These are phyloP conservation scores for Emericellopsis cladophorae DNA, from an alignment of 2,329 filamentous ascomycete species.

Conservation along the genomic window DNA sequence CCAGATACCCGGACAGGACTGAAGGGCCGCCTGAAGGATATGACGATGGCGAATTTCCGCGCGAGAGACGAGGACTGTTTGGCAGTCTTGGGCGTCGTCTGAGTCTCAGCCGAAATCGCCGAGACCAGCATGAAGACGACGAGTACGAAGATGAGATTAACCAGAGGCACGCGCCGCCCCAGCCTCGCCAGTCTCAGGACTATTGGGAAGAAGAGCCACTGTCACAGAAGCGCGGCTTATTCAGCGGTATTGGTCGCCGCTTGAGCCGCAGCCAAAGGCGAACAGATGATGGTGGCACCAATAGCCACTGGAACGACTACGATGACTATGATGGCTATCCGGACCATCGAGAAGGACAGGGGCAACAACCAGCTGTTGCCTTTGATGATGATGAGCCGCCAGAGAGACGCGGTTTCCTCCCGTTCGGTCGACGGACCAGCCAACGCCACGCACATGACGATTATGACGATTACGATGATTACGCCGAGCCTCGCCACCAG, in stretches of 20 bases:
- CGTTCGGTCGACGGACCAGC: background rate
- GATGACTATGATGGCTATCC: constrained; percentile 21
- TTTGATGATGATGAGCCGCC: background rate
- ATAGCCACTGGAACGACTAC: constrained; percentile 38
- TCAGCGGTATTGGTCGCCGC: constrained; percentile 29
- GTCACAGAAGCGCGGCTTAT: constrained; percentile 22
- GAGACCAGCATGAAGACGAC: no score
- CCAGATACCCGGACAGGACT: constrained; percentile 12
- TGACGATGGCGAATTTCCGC: no score
- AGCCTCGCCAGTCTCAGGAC: background rate
- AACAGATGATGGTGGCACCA: constrained; percentile 39
- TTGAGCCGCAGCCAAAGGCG: constrained; percentile 18
- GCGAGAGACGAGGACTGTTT: no score
- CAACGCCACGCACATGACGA: background rate
- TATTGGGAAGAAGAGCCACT: background rate
- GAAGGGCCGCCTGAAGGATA: no score
- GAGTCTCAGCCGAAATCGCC: no score
- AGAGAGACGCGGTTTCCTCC: background rate
- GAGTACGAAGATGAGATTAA: no score
- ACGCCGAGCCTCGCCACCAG: constrained; percentile 8
- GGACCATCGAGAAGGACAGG: constrained; percentile 9
- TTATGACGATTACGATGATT: constrained; percentile 13
- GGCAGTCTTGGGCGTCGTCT: no score
- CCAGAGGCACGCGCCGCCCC: no score
- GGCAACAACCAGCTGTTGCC: constrained; percentile 3